Percentiles rank a stretch among this genome's conserved stretches.
These are phyloP conservation scores for Sporothrix protearum DNA, from an alignment of 2,329 filamentous ascomycete genomes.

Conservation along the genomic window DNA sequence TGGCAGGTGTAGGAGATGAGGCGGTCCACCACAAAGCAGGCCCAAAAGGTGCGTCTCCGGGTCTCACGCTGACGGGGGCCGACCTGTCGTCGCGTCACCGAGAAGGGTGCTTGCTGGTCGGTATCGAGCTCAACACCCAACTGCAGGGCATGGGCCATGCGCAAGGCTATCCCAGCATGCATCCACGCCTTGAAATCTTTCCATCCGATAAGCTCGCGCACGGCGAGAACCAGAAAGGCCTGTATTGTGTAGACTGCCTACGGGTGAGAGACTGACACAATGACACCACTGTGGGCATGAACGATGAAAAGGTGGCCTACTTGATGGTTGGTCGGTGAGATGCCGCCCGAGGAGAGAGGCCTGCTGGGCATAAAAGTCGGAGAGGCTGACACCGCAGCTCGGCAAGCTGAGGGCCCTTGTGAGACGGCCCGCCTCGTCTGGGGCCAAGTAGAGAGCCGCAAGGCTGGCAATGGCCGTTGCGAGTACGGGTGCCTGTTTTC, in stretches of 20 bases:
- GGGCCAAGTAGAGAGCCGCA: not conserved
- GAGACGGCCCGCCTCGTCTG: not conserved
- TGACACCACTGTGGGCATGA: not conserved
- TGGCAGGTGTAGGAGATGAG: conserved; percentile 18
- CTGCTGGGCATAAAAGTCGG: not conserved
- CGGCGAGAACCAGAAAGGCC: not conserved
- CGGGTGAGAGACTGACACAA: not conserved
- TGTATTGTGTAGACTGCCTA: not conserved
- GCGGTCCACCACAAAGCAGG: conserved; percentile 23
- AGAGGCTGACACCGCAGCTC: not conserved
- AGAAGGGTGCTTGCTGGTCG: not conserved
- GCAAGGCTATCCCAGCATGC: conserved; percentile 24
- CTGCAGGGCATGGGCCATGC: conserved; percentile 32
- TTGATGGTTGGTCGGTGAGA: not conserved
- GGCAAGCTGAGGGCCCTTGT: not conserved
- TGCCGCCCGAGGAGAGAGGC: not conserved
- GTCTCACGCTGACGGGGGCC: conserved; percentile 23
- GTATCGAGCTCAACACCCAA: conserved; percentile 24
- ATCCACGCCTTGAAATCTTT: conserved; percentile 18
- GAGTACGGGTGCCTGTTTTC: not conserved
- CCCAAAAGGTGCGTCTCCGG: conserved; percentile 23
- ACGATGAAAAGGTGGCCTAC: not conserved
- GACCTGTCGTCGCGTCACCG: not conserved
- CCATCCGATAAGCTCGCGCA: conserved; percentile 8
- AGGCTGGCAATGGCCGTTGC: not conserved